Percentiles rank a stretch among this genome's conserved stretches.
Conservation (phyloP, 2,329 filamentous ascomycete genomes). For the Fusarium napiforme region DNA sequence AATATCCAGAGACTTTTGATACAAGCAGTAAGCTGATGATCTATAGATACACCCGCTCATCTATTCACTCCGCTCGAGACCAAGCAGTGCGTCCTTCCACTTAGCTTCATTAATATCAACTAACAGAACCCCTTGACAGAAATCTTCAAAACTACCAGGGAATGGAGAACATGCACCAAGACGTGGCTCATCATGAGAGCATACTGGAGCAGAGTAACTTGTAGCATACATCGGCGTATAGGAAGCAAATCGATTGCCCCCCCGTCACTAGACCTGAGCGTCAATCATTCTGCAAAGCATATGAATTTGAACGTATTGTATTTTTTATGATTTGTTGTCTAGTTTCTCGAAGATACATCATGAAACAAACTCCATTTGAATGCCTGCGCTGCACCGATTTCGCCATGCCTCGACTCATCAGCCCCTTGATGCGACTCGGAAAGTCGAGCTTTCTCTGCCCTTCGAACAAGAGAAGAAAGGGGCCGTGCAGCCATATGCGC, state of each 20-base stretch:
- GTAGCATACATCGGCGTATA: constrained; percentile 23
- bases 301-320: constrained; percentile 22
- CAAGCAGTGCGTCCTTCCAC: constrained; percentile 34
- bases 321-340: constrained; percentile 38
- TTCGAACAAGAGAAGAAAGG: constrained; percentile 23
- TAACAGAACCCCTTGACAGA: constrained; percentile 14
- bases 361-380: constrained; percentile 34
- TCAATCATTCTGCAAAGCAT: background rate
- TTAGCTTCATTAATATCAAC: background rate
- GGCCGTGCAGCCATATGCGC: constrained; percentile 24
- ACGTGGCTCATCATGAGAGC: constrained; percentile 3
- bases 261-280: background rate
- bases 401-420: constrained; percentile 24
- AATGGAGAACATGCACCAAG: constrained; percentile 31
- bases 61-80: constrained; percentile 53
- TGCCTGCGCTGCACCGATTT: constrained; percentile 27
- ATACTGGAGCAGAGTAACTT: background rate
- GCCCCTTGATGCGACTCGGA: constrained; percentile 20
- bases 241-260: constrained; percentile 10
- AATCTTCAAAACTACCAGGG: constrained; percentile 19
- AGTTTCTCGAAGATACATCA: constrained; percentile 26
- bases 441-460: constrained; percentile 10
- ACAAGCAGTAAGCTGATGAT: constrained; percentile 1
- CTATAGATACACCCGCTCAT: constrained; percentile 54
- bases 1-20: background rate